Evolutionary conservation across 2,329 filamentous ascomycete species (phyloP), one percentile per base, ranked within the genome.

Genomic region (Paraphoma chrysanthemicola): DNA sequence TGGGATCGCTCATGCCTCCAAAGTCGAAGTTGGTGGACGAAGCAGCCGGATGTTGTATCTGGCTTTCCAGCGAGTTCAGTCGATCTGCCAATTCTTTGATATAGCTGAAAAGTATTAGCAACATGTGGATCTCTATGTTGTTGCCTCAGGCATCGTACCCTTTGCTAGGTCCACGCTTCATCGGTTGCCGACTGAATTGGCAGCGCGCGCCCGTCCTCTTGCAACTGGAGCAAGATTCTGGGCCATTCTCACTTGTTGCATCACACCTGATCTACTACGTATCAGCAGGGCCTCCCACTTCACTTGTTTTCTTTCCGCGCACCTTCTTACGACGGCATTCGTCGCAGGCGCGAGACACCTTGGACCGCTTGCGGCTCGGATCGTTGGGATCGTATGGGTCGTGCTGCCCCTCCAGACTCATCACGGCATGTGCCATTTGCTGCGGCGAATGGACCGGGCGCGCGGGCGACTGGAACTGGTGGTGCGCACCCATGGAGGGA

Each of bases 151-250:
- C 23, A 23, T 23, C 57, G 31, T 66, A 76, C 73, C 76, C 76
- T 77, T 78, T 78, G 61, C 75, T 77, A 10, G 76, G 76, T 3
- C 76, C 76, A 38, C 76, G 73, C 61, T 78, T 78, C 74, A 77
- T 77, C 2, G 75, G 75, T 53, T 78, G 75, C 50, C 76, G 67
- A 48, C 75, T 78, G 51, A 78, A 78, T 48, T 77, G 76, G 46
- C 76, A 78, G n/a, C 71, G 67, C 16, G 74, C 73, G 2, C 74
- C 74, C 1, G 76, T 77, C 44, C 74, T 65, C 58, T 77, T 78
- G 51, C 76, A 78, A 50, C 74, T 77, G 18, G 75, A 77, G 54
- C 75, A 78, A 31, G 76, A 69, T 59, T 76, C 74, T 12, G 76
- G 74, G 1, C 74, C 76, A 33, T 77, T 77, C 48, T 78, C 75